Evolutionary conservation across 2,329 filamentous ascomycete species (phyloP).

Genomic region (Karstenula rhodostoma): DNA sequence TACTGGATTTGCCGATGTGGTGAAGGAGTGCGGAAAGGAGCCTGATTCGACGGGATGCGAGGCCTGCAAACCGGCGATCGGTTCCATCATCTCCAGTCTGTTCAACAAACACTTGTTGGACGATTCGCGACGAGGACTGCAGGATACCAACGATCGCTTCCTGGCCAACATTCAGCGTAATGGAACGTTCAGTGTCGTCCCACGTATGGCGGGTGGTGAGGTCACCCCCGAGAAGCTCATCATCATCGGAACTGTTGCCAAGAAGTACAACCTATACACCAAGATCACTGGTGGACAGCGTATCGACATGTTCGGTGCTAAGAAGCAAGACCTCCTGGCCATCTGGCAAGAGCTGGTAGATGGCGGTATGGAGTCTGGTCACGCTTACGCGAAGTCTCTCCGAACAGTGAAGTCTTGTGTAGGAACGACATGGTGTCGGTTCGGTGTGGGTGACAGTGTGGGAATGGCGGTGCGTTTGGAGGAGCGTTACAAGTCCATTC

Average conservation of each 20-base stretch:
- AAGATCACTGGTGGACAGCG: slow-evolving; percentile 93
- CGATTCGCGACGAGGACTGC: slow-evolving; percentile 73
- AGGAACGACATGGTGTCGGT: slow-evolving; percentile 90
- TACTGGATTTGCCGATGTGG: slow-evolving; percentile 75
- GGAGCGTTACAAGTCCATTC: slow-evolving; percentile 90
- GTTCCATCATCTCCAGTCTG: slow-evolving; percentile 79
- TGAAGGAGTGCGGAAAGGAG: slow-evolving; percentile 78
- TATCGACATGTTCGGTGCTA: slow-evolving; percentile 92
- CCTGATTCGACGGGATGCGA: slow-evolving; percentile 81
- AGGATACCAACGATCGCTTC: slow-evolving; percentile 91
- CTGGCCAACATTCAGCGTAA: slow-evolving; percentile 91
- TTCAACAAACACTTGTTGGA: slow-evolving; percentile 88
- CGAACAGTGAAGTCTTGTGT: slow-evolving; percentile 93
- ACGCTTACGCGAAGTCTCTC: slow-evolving; percentile 89
- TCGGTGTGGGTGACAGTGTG: slow-evolving; percentile 87
- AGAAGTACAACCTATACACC: slow-evolving; percentile 84
- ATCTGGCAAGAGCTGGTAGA: slow-evolving; percentile 85
- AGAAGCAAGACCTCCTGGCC: slow-evolving; percentile 81
- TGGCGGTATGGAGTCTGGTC: slow-evolving; percentile 88
- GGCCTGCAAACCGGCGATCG: slow-evolving; percentile 83
- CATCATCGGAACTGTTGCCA: slow-evolving; percentile 82
- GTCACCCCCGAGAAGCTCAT: slow-evolving; percentile 88
- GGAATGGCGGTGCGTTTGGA: slow-evolving; percentile 89
- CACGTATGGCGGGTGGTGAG: slow-evolving; percentile 82
- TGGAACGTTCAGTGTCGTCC: slow-evolving; percentile 88